Evolutionary conservation across 2,329 filamentous ascomycete species (phyloP), one percentile per base, ranked within the genome.

Genomic region (Oidium heveae): DNA sequence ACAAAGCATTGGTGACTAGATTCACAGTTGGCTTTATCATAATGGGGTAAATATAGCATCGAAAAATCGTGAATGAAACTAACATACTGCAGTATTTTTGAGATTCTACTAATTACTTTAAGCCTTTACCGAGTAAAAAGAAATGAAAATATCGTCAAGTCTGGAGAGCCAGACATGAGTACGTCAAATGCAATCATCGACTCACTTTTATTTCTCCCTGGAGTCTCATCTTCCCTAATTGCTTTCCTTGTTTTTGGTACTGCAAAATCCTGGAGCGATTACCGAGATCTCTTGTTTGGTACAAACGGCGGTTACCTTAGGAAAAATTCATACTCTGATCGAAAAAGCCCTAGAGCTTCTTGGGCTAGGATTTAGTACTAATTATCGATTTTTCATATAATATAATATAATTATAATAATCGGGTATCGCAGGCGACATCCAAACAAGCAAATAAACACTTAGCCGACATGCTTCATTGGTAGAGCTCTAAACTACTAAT

Each of bases 1-100:
- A 73, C 57, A 65, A 62, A 43, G 72, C 69, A 64, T 64, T 73
- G 5, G 59, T 73, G 6, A 62, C 68, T 7, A 68, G 71, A 10
- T 73, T 73, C 57, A 66, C 66, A 1, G 65, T 72, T 13, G 70
- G 65, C 1, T 72, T 72, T 55, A 55, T 68, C 2, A 64, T 70
- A 12, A 59, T 72, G 44, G 63, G 59, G 62, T 64, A 57, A 54
- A 59, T 58, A 4, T 13, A n/a, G 10, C n/a, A 22, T 3, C 12
- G 20, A 24, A 33, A 15, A 24, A 12, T 16, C 7, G 12, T 13
- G 24, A 15, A 1, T 13, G 33, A 44, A 24, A 20, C 52, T 58
- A 52, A 59, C 43, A 36, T 52, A 12, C 37, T n/a, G 34, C 15
- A 64, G 66, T 4, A 56, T 63, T 43, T 70, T 70, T 52, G 66